Evolutionary conservation across 1,139 yeast genomes (phyloP), one percentile per base, ranked within the genome.

Genomic region (Pneumocystis wakefieldiae): DNA sequence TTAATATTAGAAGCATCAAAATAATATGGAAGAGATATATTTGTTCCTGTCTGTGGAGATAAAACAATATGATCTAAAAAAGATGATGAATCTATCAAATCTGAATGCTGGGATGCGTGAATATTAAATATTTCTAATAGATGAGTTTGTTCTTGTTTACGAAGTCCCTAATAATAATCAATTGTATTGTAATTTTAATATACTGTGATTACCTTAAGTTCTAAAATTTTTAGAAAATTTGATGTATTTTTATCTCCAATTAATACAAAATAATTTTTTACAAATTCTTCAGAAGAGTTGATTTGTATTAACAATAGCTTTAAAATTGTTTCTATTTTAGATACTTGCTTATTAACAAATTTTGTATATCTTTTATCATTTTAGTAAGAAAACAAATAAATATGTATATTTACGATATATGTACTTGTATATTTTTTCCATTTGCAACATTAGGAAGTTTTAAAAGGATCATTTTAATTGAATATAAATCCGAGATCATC

Each of bases 401-500:
- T 41, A 42, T 39, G n/a, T 12, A 61, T 64, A 24, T n/a, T 35
- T 61, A 66, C 64, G 65, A 61, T n/a, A 63, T 29, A 8, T 63
- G 58, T 24, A 66, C 41, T 48, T 61, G 67, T 35, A 28, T 59
- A 29, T 63, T 65, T 14, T 63, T 62, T 15, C 64, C 66, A 38
- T 61, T 62, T 37, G 61, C 60, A 19, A 62, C 37, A 29, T 75
- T 71, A 3, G 89, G 89, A 62, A 87, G 75, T 29, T 73, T 74
- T 29, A 80, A 68, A 61, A 89, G 78, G 38, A 81, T 76, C 39
- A 77, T 77, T 70, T 86, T 86, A 69, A 92, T 73, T 10, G 81
- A 78, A 58, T 84, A 83, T 3, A 87, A 71, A 73, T 92, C 98
- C 42, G 86, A 75, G 53, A 86, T 75, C 71, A 92, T 78, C 72